Base-by-base conservation (phyloP, 129 eudicot genomes). In the Gnaphalium uliginosum region DNA sequence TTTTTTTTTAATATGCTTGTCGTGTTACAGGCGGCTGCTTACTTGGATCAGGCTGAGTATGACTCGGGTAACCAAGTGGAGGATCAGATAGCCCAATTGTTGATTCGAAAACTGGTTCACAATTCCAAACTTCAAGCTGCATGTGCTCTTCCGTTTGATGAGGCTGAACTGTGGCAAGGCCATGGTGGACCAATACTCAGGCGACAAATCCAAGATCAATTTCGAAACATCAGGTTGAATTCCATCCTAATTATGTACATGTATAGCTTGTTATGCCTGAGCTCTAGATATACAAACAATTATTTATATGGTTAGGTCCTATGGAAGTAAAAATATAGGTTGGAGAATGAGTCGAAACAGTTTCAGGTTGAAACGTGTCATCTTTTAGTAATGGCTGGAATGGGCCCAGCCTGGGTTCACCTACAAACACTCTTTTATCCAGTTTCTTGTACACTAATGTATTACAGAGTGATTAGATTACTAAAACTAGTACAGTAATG, bases 61-160 rank as follows among this genome's bases (percentile, higher is more conserved):
- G 89, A 94, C 70, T 87, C 99, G n/a, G 99, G 97, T 35, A 94
- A 94, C 71, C 71, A 71, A 68, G 86, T 81, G 75, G 97, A 94
- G 82, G 99, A 94, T 83, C 75, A 87, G 71, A 89, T 84, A 84
- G 87, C 97, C 21, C 92, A 89, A 64, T 87, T 86, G 67, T 81
- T 94, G 78, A 78, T 94, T 83, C 85, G 79, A 4, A 85, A 86
- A 81, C 54, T 94, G 51, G 87, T 90, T 51, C 87, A 85, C 73
- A 83, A 94, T 81, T 88, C 96, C n/a, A 86, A 86, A 77, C 78
- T 94, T 30, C 92, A 86, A 66, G 83, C 91, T 79, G 97, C 98
- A 70, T 94, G 98, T 72, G 97, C 98, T 33, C 87, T 94, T 82
- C 98, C 98, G 4, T 94, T 90, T 79, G 87, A 94, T 78, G 98